Base-by-base conservation (phyloP, 2,329 filamentous ascomycete genomes). In the Fusarium brevicatenulatum region DNA sequence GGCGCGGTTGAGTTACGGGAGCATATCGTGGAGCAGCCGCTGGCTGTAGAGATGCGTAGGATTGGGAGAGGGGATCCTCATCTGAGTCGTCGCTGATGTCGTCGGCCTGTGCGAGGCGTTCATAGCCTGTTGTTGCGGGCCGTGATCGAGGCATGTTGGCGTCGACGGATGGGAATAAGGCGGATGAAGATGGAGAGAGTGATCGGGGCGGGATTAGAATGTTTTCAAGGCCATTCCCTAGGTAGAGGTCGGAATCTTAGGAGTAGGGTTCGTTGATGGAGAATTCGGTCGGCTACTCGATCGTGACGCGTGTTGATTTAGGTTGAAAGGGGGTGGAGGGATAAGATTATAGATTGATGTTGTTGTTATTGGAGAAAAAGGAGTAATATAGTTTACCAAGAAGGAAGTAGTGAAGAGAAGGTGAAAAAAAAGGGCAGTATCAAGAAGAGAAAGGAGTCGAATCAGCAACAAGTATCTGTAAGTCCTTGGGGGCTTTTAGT, bases 31-130 rank as follows among this genome's bases (percentile, higher is more conserved):
- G 87, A 64, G 89, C 87, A 81, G 73, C 91, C 80, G 79, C 84
- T 56, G 86, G 84, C 63, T 90, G 90, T 34, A 91, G 81, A n/a
- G 89, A 88, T 52, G 86, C 84, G 71, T 87, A 87, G 57, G 84
- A 84, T 54, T 87, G 84, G 72, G 85, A 84, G 68, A 90, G 83
- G 70, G 88, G 85, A 65, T 91, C 90, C 50, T 90, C 86, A 71
- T 93, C 91, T 60, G 91, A 92, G 64, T 92, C 90, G 78, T 92
- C 91, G 81, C 91, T 91, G 77, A 92, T 87, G 76, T 92, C 90
- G 79, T 95, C 93, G 75, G 93, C 93, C 83, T 96, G 93, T 71
- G 93, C 91, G 66, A 96, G 91, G 79, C 92, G 92, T 82, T 94
- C 93, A 84, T 96, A 96, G 82, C 93, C 93, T 72, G 93, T 95